Percentiles rank a stretch among this genome's conserved stretches.
Conservation (phyloP, 73 alveolate genomes). For the Strombidium stylifer region DNA sequence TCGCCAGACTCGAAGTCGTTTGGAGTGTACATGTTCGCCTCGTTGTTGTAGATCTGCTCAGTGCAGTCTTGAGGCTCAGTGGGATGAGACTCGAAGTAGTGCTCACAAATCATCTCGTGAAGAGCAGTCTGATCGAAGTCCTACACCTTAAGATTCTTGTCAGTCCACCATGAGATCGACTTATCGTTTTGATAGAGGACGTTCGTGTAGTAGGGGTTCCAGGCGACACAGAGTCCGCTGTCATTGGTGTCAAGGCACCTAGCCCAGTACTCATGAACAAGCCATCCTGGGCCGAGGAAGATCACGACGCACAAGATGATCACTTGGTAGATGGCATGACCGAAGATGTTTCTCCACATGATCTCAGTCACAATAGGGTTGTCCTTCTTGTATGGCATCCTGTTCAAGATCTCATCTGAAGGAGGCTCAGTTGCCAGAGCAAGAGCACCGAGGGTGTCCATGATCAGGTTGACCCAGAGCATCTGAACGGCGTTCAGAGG, state of each 20-base stretch:
- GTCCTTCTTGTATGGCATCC: constrained; percentile 78
- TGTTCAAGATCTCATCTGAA: constrained; percentile 63
- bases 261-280: not conserved
- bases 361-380: constrained; percentile 74
- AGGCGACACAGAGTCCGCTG: no score
- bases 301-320: constrained; percentile 40
- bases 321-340: constrained; percentile 66
- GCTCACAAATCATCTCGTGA: no score
- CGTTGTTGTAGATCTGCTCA: not conserved
- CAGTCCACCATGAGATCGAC: no score
- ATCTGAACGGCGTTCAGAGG: constrained; percentile 81
- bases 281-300: constrained; percentile 26
- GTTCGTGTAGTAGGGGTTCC: no score
- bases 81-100: no score
- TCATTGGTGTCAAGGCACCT: constrained; percentile 2
- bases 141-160: not conserved
- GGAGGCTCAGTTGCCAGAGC: constrained; percentile 98
- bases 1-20: constrained; percentile 3
- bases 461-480: constrained; percentile 89
- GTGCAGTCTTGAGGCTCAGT: no score
- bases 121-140: no score
- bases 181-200: no score
- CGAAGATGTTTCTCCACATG: constrained; percentile 80
- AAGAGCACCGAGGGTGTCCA: constrained; percentile 88
- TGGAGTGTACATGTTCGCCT: not conserved